Evolutionary conservation across 1,284 basidiomycete genomes (phyloP), one percentile per base, ranked within the genome.

Genomic region (Inonotus hispidus): DNA sequence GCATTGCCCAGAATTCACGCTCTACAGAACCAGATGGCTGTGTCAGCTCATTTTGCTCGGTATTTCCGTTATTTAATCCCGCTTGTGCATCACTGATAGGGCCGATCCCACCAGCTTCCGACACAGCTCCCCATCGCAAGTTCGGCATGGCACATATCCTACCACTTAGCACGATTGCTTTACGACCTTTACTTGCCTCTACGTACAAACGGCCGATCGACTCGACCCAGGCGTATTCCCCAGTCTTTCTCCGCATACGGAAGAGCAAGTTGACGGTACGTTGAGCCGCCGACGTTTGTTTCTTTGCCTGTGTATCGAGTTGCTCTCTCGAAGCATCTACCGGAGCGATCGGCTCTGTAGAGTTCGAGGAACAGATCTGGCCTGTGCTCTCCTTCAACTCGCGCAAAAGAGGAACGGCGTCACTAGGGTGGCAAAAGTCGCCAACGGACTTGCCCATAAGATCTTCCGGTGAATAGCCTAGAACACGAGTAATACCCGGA

Each of bases 401-500:
- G 47, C 95, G 84, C 82, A 93, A 90, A 65, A 97, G 82, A 0
- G 94, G 93, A 1, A 96, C 90, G 41, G 94, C 81, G 71, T 98
- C 95, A 57, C 89, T 89, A 0, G 89, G 89, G 71, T 97, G 93
- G 65, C 93, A 93, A 63, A 93, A 78, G 71, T 94, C 87, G 52
- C 83, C 77, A 65, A 97, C 77, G 43, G 82, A 81, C 71, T 84
- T 84, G 59, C 92, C 92, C 27, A 94, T 79, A 60, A 98, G 82
- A 64, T 96, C 93, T 46, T 85, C 82, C 2, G 93, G 83, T 41
- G 85, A 82, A 73, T 92, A 94, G 35, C 92, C 93, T 27, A 95
- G 79, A 11, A 92, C 82, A 35, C 81, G 76, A 16, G 81, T 75
- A 16, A 95, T 83, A n/a, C 85, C 82, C 0, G 92, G 93, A 0